These are phyloP conservation scores for Nitzschia putrida DNA, from an alignment of 108 stramenopile genomes.

Conservation along the genomic window DNA sequence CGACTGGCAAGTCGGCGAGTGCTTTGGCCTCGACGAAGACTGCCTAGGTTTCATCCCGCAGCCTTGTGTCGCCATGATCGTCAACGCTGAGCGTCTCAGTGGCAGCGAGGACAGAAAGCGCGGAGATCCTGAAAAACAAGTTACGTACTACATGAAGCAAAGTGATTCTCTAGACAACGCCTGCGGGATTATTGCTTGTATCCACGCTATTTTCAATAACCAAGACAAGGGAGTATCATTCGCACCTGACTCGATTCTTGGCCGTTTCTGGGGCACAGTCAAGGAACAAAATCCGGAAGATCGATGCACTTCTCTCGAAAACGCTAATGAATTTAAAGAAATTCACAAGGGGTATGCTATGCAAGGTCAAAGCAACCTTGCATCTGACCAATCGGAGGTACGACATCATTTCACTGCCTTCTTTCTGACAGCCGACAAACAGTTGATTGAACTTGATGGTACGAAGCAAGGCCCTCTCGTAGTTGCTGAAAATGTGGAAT, in stretches of 20 bases:
- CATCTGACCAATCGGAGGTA: slow-evolving; percentile 43
- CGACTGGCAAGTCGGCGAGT: slow-evolving; percentile 48
- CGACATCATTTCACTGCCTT: slow-evolving; percentile 61
- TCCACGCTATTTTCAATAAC: slow-evolving; percentile 59
- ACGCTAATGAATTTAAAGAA: slow-evolving; percentile 41
- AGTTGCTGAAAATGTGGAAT: slow-evolving; percentile 42
- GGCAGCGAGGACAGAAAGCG: slow-evolving; percentile 36
- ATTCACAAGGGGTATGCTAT: slow-evolving; percentile 45
- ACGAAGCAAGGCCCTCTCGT: slow-evolving; percentile 57
- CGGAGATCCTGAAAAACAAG: slow-evolving; percentile 37
- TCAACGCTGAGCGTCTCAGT: slow-evolving; percentile 51
- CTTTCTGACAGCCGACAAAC: slow-evolving; percentile 34
- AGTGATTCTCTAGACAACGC: slow-evolving; percentile 53
- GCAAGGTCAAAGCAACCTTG: slow-evolving; percentile 53
- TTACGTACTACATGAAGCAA: slow-evolving; percentile 60
- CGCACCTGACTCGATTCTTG: slow-evolving; percentile 26
- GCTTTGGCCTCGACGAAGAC: slow-evolving; percentile 64
- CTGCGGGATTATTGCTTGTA: slow-evolving; percentile 63
- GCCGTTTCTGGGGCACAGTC: slow-evolving; percentile 27
- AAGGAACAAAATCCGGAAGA: slow-evolving; percentile 34
- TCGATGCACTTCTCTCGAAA: slow-evolving; percentile 40
- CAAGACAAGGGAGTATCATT: not conserved
- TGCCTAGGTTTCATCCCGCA: slow-evolving; percentile 57
- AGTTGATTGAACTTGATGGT: slow-evolving; percentile 59
- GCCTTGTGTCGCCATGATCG: slow-evolving; percentile 54